Conservation (phyloP, 2,329 filamentous ascomycete genomes). For the Pyrenochaeta sp. region DNA sequence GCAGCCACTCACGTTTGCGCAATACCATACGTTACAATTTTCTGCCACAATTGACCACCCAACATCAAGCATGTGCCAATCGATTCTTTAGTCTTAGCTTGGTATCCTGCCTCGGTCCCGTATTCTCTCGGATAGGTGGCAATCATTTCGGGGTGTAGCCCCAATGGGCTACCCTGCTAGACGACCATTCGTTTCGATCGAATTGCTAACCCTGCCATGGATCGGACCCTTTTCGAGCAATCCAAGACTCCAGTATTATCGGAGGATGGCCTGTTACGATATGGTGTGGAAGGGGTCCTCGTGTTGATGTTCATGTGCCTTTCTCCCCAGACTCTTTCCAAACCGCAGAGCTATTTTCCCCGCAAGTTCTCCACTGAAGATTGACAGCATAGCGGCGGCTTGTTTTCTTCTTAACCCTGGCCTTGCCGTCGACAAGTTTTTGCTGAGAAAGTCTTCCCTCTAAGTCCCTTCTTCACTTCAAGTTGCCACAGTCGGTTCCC, state of each 20-base stretch:
- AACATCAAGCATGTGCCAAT: conserved; percentile 28
- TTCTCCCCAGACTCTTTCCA: conserved; percentile 21
- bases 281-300: conserved; percentile 21
- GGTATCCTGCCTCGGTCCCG: conserved; percentile 27
- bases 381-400: conserved; percentile 12
- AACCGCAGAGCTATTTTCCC: conserved; percentile 32
- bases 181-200: conserved; percentile 23
- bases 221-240: conserved; percentile 28
- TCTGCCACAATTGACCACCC: conserved; percentile 2
- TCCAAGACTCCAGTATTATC: conserved; percentile 23
- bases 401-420: conserved; percentile 6
- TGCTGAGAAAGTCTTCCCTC: too few relatives aligned
- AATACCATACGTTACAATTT: conserved; percentile 12
- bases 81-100: conserved; percentile 10
- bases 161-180: conserved; percentile 27
- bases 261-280: conserved; percentile 24
- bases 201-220: conserved; percentile 29
- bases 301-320: conserved; percentile 36
- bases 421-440: too few relatives aligned
- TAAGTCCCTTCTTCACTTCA: too few relatives aligned
- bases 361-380: conserved; percentile 27
- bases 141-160: conserved; percentile 43
- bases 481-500: conserved; percentile 2
- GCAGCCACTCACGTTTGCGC: conserved; percentile 19
- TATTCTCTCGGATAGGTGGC: conserved; percentile 27